Percentiles rank a stretch among this genome's conserved stretches.
These are phyloP conservation scores for Capsella bursapastoris DNA, from an alignment of 345 rosid genomes.

Conservation along the genomic window DNA sequence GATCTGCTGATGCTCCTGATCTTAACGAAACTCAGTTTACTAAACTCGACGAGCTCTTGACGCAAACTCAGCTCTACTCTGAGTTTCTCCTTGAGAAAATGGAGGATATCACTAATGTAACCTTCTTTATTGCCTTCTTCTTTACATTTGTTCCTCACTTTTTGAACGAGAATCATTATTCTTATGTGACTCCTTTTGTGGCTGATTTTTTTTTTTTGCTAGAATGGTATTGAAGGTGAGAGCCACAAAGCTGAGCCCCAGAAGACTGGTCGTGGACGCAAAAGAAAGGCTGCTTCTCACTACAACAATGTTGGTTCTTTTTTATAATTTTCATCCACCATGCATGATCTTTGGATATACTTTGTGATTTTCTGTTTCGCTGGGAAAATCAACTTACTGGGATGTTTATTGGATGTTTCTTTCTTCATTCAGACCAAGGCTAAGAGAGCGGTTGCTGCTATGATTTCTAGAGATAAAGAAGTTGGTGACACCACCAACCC, in stretches of 20 bases:
- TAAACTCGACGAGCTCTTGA: constrained; percentile 79
- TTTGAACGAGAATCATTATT: constrained; percentile 12
- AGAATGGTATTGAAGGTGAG: constrained; percentile 67
- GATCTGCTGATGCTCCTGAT: constrained; percentile 45
- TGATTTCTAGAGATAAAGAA: constrained; percentile 82
- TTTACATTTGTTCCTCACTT: constrained; percentile 12
- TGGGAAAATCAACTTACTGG: not conserved
- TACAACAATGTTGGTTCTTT: constrained; percentile 60
- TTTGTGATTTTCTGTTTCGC: constrained; percentile 12
- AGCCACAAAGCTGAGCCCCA: constrained; percentile 44
- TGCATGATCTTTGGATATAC: constrained; percentile 6
- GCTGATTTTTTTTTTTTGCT: constrained; percentile 37
- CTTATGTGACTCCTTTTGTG: constrained; percentile 25
- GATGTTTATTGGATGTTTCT: not conserved
- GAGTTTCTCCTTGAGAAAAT: constrained; percentile 90
- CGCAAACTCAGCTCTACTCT: constrained; percentile 78
- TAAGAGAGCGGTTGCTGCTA: constrained; percentile 90
- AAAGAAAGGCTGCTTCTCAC: constrained; percentile 72
- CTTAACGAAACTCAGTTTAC: constrained; percentile 66
- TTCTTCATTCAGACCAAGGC: constrained; percentile 63
- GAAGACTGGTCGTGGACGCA: constrained; percentile 68
- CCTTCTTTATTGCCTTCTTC: constrained; percentile 22
- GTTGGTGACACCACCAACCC: constrained; percentile 49
- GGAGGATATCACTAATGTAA: constrained; percentile 78
- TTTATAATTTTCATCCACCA: constrained; percentile 1